These are phyloP conservation scores for Saccharomycopsis sp. DNA, from an alignment of 805 yeast species.

Conservation along the genomic window DNA sequence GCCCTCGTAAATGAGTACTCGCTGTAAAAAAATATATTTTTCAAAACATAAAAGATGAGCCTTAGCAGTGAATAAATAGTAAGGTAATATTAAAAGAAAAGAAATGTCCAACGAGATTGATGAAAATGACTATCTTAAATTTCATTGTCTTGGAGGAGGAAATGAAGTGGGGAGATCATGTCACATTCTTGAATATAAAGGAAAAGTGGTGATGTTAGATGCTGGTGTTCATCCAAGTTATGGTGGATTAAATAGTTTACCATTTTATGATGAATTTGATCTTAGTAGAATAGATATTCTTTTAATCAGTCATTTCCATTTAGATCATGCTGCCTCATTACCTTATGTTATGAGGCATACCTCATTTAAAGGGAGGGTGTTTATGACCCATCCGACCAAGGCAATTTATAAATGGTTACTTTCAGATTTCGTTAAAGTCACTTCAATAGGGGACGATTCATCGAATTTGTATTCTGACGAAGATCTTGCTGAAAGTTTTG, in stretches of 20 bases:
- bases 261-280: constrained; percentile 94
- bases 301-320: constrained; percentile 88
- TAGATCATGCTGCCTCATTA: constrained; percentile 96
- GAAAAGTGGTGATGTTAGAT: constrained; percentile 92
- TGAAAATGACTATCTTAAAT: constrained; percentile 41
- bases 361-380: constrained; percentile 87
- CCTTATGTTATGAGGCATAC: constrained; percentile 99
- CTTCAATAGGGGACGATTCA: constrained; percentile 43
- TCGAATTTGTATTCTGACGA: constrained; percentile 76
- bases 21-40: too few relatives aligned
- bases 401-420: constrained; percentile 95
- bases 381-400: constrained; percentile 98
- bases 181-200: constrained; percentile 85
- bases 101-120: too few relatives aligned
- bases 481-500: constrained; percentile 82
- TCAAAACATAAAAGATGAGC: too few relatives aligned
- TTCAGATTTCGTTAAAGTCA: constrained; percentile 90
- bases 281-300: constrained; percentile 78
- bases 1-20: too few relatives aligned
- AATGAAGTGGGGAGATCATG: constrained; percentile 97
- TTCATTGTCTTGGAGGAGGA: constrained; percentile 95
- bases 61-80: too few relatives aligned
- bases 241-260: constrained; percentile 82
- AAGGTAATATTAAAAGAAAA: too few relatives aligned
- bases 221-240: constrained; percentile 98